Conservation (phyloP, 495 filamentous ascomycete genomes). For the Xylaria acuta region DNA sequence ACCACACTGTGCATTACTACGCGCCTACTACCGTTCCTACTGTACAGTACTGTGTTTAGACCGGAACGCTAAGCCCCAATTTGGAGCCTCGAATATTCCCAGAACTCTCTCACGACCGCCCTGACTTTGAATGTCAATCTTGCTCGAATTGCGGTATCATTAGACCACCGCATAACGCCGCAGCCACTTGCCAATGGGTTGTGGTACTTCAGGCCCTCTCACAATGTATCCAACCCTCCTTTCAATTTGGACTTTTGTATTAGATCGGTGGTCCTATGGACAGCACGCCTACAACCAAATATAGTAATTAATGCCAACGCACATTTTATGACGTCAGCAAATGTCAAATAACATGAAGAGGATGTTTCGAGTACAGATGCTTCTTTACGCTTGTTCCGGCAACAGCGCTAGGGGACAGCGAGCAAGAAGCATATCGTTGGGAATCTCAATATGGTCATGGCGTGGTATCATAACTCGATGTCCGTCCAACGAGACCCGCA, state of each 20-base stretch:
- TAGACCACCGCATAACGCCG: neutral
- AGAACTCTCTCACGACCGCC: neutral
- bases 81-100: neutral
- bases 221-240: constrained; percentile 7
- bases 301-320: constrained; percentile 11
- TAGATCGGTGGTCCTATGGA: neutral
- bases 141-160: neutral
- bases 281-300: neutral
- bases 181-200: neutral
- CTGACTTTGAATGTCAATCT: neutral
- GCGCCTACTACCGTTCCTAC: neutral
- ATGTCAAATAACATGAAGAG: neutral
- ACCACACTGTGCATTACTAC: constrained; percentile 8
- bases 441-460: neutral
- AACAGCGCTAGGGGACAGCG: neutral
- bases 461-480: neutral
- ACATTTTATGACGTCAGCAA: no score
- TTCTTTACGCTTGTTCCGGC: neutral
- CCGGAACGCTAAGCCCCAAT: neutral
- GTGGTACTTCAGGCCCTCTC: neutral
- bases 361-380: neutral
- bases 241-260: neutral
- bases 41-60: constrained; percentile 13
- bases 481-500: neutral
- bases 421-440: neutral